Conservation (phyloP, 163 green algal species). For the Coccomyxa subellipsoidea region DNA sequence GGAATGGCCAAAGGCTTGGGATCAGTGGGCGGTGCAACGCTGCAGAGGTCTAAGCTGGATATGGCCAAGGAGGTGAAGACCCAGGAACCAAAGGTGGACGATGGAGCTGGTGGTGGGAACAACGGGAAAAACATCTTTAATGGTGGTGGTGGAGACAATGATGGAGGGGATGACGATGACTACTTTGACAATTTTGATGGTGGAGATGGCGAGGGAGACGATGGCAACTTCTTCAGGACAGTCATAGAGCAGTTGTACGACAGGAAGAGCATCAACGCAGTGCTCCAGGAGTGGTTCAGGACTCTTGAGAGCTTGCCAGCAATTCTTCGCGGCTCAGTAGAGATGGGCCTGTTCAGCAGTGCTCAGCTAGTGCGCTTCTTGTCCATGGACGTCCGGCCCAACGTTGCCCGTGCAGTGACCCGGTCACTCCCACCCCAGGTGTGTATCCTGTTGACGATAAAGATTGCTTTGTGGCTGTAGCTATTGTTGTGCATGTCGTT, state of each 20-base stretch:
- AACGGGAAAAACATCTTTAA: constrained; percentile 88
- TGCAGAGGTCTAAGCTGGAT: constrained; percentile 64
- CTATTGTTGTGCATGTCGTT: no score
- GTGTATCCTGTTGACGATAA: no score
- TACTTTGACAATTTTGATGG: constrained; percentile 66
- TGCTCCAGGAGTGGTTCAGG: constrained; percentile 91
- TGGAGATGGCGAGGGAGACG: constrained; percentile 75
- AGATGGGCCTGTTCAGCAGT: constrained; percentile 91
- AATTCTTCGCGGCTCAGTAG: constrained; percentile 82
- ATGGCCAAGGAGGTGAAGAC: constrained; percentile 28
- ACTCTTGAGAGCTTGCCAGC: constrained; percentile 83
- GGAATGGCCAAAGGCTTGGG: constrained; percentile 63
- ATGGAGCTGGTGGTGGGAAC: constrained; percentile 75
- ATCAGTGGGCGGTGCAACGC: constrained; percentile 53
- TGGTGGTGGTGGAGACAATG: constrained; percentile 82
- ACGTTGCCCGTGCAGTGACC: constrained; percentile 75
- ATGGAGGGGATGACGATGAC: constrained; percentile 86
- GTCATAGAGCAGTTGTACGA: constrained; percentile 88
- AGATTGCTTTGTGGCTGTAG: no score
- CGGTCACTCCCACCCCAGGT: constrained; percentile 62
- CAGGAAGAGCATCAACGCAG: constrained; percentile 74
- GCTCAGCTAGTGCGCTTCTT: constrained; percentile 90
- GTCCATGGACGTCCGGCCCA: constrained; percentile 87
- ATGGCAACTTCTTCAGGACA: constrained; percentile 70
- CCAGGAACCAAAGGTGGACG: constrained; percentile 71